Conservation (phyloP, 1,284 basidiomycete genomes). For the Irpex rosettiformis region DNA sequence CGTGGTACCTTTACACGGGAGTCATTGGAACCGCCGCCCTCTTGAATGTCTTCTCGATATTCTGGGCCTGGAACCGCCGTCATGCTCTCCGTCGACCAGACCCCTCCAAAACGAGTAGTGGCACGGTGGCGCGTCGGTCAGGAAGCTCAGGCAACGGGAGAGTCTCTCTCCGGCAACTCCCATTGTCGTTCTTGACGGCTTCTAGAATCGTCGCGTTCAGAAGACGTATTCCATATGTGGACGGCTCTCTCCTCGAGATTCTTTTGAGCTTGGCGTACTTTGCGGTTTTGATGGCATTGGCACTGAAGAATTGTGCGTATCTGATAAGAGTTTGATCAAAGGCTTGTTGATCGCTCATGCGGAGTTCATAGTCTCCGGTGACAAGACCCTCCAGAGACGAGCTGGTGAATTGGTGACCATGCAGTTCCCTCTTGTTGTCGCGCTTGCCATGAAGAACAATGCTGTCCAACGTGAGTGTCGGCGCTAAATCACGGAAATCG, state of each 20-base stretch:
- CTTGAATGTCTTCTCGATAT: constrained; percentile 17
- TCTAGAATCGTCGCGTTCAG: constrained; percentile 24
- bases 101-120: not conserved
- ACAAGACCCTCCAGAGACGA: constrained; percentile 21
- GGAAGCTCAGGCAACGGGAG: not conserved
- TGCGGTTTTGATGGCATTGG: constrained; percentile 21
- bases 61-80: constrained; percentile 19
- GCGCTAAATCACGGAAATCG: not conserved
- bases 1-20: constrained; percentile 20
- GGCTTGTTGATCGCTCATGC: too few relatives aligned
- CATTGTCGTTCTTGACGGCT: constrained; percentile 20
- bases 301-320: constrained; percentile 23
- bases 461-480: constrained; percentile 31
- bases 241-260: constrained; percentile 22
- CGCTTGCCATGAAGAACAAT: constrained; percentile 38
- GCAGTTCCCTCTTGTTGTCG: constrained; percentile 37
- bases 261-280: constrained; percentile 21
- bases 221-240: constrained; percentile 21
- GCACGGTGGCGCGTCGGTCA: not conserved
- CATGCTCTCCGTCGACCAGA: not conserved
- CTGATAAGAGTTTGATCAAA: not conserved
- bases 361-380: not conserved
- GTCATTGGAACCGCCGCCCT: constrained; percentile 19
- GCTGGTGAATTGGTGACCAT: constrained; percentile 30
- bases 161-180: constrained; percentile 18